Conservation (phyloP, 495 filamentous ascomycete species). For the Aspergillus sclerotioniger region DNA sequence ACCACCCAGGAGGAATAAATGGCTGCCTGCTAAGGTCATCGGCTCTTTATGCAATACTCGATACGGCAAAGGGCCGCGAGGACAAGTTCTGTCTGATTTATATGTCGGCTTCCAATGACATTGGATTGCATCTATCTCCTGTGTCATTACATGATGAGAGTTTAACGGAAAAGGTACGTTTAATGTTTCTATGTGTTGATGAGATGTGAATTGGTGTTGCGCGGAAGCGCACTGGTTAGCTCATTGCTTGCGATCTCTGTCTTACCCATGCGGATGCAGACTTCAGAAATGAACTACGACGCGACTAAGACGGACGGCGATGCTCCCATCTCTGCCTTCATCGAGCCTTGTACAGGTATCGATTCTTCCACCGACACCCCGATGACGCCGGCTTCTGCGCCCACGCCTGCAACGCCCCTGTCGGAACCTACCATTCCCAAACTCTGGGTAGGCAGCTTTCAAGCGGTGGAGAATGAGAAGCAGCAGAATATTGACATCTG, state of each 20-base stretch:
- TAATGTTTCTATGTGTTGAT: not conserved
- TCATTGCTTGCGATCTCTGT: not conserved
- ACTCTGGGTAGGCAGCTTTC: not conserved
- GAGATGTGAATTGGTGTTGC: not conserved
- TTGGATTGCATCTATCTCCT: not conserved
- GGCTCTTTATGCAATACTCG: not conserved
- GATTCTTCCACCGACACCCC: conserved; percentile 4
- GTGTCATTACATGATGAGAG: not conserved
- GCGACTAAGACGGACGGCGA: not conserved
- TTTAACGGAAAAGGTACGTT: not conserved
- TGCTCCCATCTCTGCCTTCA: not conserved
- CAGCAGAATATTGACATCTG: conserved; percentile 14
- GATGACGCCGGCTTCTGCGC: not conserved
- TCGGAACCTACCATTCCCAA: not conserved
- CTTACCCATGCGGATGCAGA: not conserved
- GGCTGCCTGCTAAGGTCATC: not conserved
- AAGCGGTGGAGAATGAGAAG: not conserved
- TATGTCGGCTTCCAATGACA: not conserved
- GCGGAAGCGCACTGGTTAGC: not conserved
- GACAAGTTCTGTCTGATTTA: not conserved
- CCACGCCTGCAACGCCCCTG: conserved; percentile 1
- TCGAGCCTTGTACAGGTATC: not conserved
- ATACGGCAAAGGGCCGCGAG: not conserved
- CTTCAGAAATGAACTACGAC: not conserved
- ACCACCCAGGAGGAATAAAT: not conserved